These are phyloP conservation scores for Quercus wislizeni DNA, from an alignment of 306 rosid genomes.

Conservation along the genomic window DNA sequence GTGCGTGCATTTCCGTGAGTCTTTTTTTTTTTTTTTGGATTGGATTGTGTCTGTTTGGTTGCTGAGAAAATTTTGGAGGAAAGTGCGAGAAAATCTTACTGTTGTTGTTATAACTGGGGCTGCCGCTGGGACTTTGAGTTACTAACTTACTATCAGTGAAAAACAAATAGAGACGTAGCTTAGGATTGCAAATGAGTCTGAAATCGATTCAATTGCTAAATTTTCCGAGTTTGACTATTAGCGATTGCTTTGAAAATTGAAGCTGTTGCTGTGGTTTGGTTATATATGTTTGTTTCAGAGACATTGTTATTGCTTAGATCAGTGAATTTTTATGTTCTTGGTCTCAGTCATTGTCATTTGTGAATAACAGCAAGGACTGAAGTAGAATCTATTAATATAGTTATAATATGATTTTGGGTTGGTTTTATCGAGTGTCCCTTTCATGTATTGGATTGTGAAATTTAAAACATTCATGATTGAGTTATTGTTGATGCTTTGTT, in stretches of 20 bases:
- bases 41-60: constrained; percentile 15
- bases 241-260: neutral
- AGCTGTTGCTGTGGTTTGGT: neutral
- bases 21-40: neutral
- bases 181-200: neutral
- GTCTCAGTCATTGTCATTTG: neutral
- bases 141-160: neutral
- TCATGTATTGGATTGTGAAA: neutral
- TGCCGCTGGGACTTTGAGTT: constrained; percentile 1
- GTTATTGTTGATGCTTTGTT: neutral
- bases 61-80: constrained; percentile 10
- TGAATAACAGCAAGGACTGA: constrained; percentile 1
- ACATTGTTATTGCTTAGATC: neutral
- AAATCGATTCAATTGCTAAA: neutral
- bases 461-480: neutral
- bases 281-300: neutral
- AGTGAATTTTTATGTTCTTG: neutral
- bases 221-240: neutral
- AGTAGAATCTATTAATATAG: neutral
- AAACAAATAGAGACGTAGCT: neutral
- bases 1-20: constrained; percentile 44
- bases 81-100: neutral
- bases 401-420: constrained; percentile 8
- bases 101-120: neutral
- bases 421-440: constrained; percentile 1